Conservation (phyloP, 2,329 filamentous ascomycete species). For the Stagonosporopsis tanaceti region DNA sequence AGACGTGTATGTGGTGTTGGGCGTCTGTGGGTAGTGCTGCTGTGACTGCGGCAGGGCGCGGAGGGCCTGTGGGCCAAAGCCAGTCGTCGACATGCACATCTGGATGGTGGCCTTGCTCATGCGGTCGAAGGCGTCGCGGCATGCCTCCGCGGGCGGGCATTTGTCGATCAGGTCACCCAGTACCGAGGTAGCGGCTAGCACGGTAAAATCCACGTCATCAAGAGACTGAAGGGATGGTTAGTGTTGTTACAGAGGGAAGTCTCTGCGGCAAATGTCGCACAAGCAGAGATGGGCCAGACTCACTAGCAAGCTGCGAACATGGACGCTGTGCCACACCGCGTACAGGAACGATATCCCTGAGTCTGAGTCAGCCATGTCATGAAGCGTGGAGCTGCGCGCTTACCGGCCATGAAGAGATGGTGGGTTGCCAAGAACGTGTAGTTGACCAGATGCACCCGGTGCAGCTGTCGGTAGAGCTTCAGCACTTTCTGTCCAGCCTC, state of each 20-base stretch:
- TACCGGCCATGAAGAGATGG: conserved; percentile 95
- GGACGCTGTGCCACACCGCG: conserved; percentile 94
- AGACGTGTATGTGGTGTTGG: conserved; percentile 36
- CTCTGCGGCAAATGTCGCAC: conserved; percentile 20
- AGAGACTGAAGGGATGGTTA: conserved; percentile 64
- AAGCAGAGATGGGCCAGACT: conserved; percentile 48
- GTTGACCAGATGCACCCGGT: conserved; percentile 87
- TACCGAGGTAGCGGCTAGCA: conserved; percentile 90
- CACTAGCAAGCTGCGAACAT: conserved; percentile 85
- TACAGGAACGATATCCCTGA: conserved; percentile 88
- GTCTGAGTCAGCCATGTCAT: conserved; percentile 23
- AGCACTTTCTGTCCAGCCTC: conserved; percentile 94
- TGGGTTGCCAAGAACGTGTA: conserved; percentile 96
- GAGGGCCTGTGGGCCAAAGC: conserved; percentile 67
- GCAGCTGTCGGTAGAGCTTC: conserved; percentile 87
- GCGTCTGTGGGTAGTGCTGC: conserved; percentile 27
- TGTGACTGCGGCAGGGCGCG: conserved; percentile 31
- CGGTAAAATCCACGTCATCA: conserved; percentile 97
- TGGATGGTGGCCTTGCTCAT: conserved; percentile 95
- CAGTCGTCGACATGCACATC: conserved; percentile 89
- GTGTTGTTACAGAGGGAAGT: conserved; percentile 5
- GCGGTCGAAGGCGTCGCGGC: conserved; percentile 90
- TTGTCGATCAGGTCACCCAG: conserved; percentile 91
- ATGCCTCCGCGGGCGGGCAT: conserved; percentile 93
- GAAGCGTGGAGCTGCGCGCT: conserved; percentile 30